phyloP scores from a whole-genome alignment of 768 basidiomycete genomes.

The Trametes sanguinea region DNA sequence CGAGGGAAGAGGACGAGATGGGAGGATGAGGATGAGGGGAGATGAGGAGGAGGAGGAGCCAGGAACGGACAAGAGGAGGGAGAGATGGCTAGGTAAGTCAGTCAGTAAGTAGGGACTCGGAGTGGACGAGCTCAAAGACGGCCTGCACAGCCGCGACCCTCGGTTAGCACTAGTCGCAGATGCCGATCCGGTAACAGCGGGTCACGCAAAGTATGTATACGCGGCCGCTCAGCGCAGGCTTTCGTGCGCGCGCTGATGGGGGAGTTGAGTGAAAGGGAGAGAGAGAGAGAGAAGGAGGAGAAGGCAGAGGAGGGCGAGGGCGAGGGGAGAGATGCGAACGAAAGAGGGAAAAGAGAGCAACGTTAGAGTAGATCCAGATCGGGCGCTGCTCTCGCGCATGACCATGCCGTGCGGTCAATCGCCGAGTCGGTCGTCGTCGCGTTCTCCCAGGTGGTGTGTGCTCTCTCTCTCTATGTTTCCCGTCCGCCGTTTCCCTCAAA shows the following conservation, averaged over 20 bases:
- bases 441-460: too few relatives aligned
- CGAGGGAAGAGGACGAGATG: conserved; percentile 23
- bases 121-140: too few relatives aligned
- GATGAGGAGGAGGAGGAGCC: not conserved
- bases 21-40: conserved; percentile 33
- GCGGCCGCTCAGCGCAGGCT: too few relatives aligned
- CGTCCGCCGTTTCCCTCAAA: not conserved
- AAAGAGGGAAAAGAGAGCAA: not conserved
- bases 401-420: too few relatives aligned
- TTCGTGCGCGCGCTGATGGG: not conserved
- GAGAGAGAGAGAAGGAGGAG: not conserved
- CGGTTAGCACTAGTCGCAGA: too few relatives aligned
- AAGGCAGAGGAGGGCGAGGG: not conserved
- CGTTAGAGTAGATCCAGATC: too few relatives aligned
- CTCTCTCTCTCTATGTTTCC: not conserved
- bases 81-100: not conserved
- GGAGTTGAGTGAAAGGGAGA: conserved; percentile 3
- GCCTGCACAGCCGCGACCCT: too few relatives aligned
- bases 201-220: too few relatives aligned
- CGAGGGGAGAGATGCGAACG: not conserved
- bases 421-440: too few relatives aligned
- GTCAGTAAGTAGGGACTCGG: too few relatives aligned
- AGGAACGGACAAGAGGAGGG: conserved; percentile 4
- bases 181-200: too few relatives aligned
- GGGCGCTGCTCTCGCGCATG: too few relatives aligned